These are phyloP conservation scores for Cairneyella variabilis DNA, from an alignment of 495 filamentous ascomycete species.

Conservation along the genomic window DNA sequence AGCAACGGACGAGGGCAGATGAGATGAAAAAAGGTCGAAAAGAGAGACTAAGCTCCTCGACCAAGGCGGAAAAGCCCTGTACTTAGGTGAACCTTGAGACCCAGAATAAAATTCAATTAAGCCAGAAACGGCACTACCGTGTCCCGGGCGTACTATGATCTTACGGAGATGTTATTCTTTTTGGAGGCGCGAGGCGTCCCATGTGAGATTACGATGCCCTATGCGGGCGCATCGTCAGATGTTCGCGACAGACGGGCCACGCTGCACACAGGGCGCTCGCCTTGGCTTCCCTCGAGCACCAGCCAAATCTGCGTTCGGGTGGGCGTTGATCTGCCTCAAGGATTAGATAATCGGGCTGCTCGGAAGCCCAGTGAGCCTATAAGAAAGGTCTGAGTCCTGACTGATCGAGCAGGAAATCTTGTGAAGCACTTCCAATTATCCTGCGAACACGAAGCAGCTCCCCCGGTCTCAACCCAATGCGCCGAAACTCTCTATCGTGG, in stretches of 20 bases:
- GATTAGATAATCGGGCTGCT: not conserved
- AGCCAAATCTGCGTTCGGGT: not conserved
- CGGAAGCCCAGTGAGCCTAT: too few relatives aligned
- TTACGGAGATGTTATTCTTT: not conserved
- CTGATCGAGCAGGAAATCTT: not conserved
- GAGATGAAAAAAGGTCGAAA: not conserved
- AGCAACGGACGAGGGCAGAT: not conserved
- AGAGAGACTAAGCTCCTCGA: not conserved
- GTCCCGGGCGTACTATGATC: too few relatives aligned
- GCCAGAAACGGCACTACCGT: too few relatives aligned
- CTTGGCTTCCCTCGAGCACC: not conserved
- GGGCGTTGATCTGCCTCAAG: not conserved
- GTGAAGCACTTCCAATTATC: not conserved
- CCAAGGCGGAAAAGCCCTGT: not conserved
- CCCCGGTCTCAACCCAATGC: not conserved
- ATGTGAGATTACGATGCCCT: slow-evolving; percentile 10
- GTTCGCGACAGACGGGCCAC: not conserved
- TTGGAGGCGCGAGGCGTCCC: not conserved
- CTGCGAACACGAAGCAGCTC: not conserved
- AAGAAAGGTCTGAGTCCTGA: too few relatives aligned
- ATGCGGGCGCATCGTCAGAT: slow-evolving; percentile 1
- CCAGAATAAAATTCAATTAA: not conserved
- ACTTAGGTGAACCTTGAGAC: not conserved
- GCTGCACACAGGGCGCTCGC: not conserved
- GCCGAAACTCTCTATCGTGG: not conserved